Evolutionary conservation across 2,329 filamentous ascomycete species (phyloP).

Genomic region (Fusarium chaquense): DNA sequence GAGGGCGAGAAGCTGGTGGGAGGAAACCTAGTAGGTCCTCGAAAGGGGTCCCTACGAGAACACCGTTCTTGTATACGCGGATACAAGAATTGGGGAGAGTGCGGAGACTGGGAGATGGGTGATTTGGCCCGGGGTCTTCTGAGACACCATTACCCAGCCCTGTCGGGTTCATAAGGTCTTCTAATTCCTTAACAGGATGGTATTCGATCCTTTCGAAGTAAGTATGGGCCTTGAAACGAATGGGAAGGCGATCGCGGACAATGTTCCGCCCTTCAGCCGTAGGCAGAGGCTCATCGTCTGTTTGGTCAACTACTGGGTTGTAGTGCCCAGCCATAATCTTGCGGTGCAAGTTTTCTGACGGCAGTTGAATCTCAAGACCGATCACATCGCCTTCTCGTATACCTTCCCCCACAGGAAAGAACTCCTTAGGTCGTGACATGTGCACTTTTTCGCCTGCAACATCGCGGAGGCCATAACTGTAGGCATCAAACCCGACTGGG

Average conservation of each 20-base stretch:
- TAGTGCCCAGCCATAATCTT: constrained; percentile 90
- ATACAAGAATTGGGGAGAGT: constrained; percentile 89
- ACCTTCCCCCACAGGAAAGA: constrained; percentile 82
- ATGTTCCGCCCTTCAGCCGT: constrained; percentile 78
- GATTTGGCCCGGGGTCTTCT: constrained; percentile 76
- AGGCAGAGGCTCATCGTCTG: constrained; percentile 66
- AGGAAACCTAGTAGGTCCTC: constrained; percentile 90
- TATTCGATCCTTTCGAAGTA: constrained; percentile 96
- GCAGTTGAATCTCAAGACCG: constrained; percentile 90
- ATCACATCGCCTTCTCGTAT: constrained; percentile 93
- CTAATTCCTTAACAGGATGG: constrained; percentile 86
- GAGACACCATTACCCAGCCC: constrained; percentile 59
- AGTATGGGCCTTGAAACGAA: constrained; percentile 91
- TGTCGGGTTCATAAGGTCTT: constrained; percentile 80
- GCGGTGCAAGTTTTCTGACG: constrained; percentile 84
- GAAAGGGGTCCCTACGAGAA: constrained; percentile 87
- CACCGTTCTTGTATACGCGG: constrained; percentile 92
- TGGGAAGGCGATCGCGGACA: constrained; percentile 93
- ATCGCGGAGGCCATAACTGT: constrained; percentile 94
- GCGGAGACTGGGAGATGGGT: constrained; percentile 78
- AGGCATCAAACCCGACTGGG: constrained; percentile 88
- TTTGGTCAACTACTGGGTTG: constrained; percentile 83
- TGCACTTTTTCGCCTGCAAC: constrained; percentile 91
- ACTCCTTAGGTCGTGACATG: constrained; percentile 92
- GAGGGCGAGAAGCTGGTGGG: constrained; percentile 85